Base-by-base conservation (phyloP, 108 stramenopile genomes). In the Mayamaea pseudoterrestris region DNA sequence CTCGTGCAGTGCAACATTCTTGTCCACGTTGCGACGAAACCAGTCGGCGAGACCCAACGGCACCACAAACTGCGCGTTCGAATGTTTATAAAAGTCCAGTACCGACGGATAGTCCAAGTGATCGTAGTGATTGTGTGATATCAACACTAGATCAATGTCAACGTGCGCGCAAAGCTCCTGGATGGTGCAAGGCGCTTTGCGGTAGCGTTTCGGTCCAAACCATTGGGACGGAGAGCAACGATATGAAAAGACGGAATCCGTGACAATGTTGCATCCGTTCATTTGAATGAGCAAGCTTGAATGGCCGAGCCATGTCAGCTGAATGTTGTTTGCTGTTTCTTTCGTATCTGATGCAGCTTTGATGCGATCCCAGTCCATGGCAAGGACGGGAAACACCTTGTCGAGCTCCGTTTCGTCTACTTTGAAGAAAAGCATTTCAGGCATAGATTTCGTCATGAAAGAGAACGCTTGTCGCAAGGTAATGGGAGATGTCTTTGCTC, bases 241-340 rank as follows among this genome's bases (percentile, higher is more conserved):
- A 2, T 53, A 49, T 0, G 72, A 73, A 60, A 78, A 73, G 31
- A 73, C 51, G 2, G 76, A 72, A 58, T 73, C 76, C 12, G 76
- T 71, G 16, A 78, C 40, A 32, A 78, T 68, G 11, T 61, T 68
- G n/a, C 55, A 67, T 23, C 69, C 72, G 1, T 61, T 57, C 30
- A 70, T 64, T 7, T 55, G 43, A 5, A 70, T 53, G 1, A 78
- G 41, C 6, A 61, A 55, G 8, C 66, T 60, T 1, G 72, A 53
- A 71, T 78, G 76, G 7, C 76, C 72, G 17, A 78, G 35, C 76
- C 76, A 78, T 2, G 76, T 70, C 2, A 68, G 41, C 29, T 66
- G 44, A 9, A 78, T 63, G 9, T 20, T 34, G 14, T 77, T 55
- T 12, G 37, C 14, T 11, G 57, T 35, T 25, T 46, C 47, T 2